Percentiles rank a stretch among this genome's conserved stretches.
Evolutionary conservation across 257 asterid species (phyloP).

Genomic region (Datura wrightii): DNA sequence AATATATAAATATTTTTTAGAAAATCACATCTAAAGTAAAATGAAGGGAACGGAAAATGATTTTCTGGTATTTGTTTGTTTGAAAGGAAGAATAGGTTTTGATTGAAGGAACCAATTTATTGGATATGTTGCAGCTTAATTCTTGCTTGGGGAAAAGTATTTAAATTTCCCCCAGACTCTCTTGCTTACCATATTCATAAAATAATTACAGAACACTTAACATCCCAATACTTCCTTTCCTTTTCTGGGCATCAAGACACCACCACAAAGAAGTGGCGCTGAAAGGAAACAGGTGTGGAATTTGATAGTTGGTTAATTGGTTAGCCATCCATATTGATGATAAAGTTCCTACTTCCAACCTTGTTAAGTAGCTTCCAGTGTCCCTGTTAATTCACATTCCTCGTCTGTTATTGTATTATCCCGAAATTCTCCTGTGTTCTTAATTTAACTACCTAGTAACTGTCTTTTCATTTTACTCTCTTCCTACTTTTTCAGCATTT

Average conservation of each 20-base stretch:
- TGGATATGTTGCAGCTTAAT: not conserved
- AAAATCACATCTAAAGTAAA: not conserved
- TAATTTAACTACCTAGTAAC: not conserved
- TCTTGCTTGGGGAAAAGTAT: not conserved
- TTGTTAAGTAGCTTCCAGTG: not conserved
- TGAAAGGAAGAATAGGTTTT: not conserved
- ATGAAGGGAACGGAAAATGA: not conserved
- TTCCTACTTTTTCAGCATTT: not conserved
- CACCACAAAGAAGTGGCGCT: not conserved
- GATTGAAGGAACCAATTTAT: not conserved
- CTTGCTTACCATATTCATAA: not conserved
- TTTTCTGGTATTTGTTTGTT: not conserved
- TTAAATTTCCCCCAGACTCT: not conserved
- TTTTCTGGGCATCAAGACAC: not conserved
- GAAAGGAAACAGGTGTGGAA: not conserved
- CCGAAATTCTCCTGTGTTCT: not conserved
- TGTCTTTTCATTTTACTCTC: not conserved
- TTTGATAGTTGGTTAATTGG: not conserved
- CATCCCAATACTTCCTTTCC: not conserved
- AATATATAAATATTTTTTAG: too few relatives aligned
- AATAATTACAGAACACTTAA: not conserved
- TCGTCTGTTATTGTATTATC: not conserved
- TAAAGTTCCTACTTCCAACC: not conserved
- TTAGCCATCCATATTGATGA: not conserved
- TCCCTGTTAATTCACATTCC: not conserved